These are phyloP conservation scores for Termitomyces eurrhizus DNA, from an alignment of 768 basidiomycete species.

Conservation along the genomic window DNA sequence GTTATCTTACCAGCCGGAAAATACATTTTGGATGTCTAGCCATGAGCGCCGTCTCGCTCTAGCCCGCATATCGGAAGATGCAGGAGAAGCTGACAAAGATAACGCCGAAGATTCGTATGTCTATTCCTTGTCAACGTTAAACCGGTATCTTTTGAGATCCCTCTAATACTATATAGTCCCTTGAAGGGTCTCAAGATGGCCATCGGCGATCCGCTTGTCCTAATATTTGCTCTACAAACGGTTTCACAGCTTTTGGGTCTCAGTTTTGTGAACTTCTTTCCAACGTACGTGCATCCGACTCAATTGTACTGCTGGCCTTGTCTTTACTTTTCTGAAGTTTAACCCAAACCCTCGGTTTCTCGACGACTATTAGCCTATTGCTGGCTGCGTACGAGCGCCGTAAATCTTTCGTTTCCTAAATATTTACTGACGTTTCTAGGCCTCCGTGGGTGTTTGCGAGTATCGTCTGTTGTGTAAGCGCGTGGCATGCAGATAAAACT, in stretches of 20 bases:
- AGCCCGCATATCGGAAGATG: conserved; percentile 63
- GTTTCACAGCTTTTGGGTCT: conserved; percentile 49
- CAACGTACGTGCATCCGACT: conserved; percentile 30
- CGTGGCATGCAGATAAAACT: conserved; percentile 55
- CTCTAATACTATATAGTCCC: conserved; percentile 29
- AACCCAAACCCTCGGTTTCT: conserved; percentile 57
- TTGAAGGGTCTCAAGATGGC: conserved; percentile 52
- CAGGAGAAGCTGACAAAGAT: conserved; percentile 63
- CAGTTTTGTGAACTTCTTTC: conserved; percentile 61
- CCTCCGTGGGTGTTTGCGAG: conserved; percentile 63
- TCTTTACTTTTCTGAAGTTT: conserved; percentile 29
- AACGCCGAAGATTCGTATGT: conserved; percentile 54
- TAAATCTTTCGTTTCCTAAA: not conserved
- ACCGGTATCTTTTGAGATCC: not conserved
- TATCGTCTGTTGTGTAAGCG: conserved; percentile 44
- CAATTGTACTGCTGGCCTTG: not conserved
- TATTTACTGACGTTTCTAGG: conserved; percentile 24
- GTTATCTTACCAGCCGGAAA: conserved; percentile 41
- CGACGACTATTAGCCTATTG: conserved; percentile 54
- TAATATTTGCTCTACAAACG: conserved; percentile 49
- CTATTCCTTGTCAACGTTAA: not conserved
- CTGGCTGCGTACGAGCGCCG: conserved; percentile 47
- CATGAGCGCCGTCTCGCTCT: conserved; percentile 57
- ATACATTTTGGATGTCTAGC: conserved; percentile 55
- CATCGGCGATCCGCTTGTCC: conserved; percentile 50